phyloP scores from a whole-genome alignment of 2,329 filamentous ascomycete genomes.

The Trichoderma atrobrunneum region DNA sequence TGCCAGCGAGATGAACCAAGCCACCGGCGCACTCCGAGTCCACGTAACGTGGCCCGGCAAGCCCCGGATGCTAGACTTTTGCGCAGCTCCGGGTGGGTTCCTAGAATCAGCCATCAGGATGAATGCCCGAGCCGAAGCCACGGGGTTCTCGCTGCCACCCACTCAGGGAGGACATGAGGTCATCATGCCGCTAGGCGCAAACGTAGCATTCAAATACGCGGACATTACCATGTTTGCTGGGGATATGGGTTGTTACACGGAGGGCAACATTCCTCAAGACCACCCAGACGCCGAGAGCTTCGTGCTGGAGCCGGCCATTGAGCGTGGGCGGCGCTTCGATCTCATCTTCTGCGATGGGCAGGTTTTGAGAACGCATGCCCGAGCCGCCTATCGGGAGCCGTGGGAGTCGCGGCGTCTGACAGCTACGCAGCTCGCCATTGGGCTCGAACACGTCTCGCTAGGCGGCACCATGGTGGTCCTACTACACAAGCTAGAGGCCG shows the following conservation, averaged over 20 bases:
- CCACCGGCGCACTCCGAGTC: constrained; percentile 30
- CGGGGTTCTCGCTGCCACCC: constrained; percentile 41
- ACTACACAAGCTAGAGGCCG: constrained; percentile 47
- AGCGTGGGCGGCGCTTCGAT: constrained; percentile 33
- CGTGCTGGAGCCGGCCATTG: constrained; percentile 30
- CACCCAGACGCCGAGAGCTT: constrained; percentile 29
- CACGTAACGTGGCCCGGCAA: background rate
- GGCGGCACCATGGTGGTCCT: constrained; percentile 52
- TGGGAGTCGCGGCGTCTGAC: constrained; percentile 39
- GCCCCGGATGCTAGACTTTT: constrained; percentile 49
- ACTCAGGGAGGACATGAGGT: constrained; percentile 41
- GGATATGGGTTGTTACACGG: constrained; percentile 39
- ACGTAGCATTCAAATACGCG: constrained; percentile 28
- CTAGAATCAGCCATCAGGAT: constrained; percentile 35
- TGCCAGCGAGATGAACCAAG: constrained; percentile 3
- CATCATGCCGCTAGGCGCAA: constrained; percentile 24
- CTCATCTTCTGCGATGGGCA: constrained; percentile 49
- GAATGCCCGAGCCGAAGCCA: constrained; percentile 34
- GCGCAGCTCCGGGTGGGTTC: constrained; percentile 56
- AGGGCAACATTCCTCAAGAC: constrained; percentile 29
- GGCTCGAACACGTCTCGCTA: constrained; percentile 41
- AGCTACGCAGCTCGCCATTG: constrained; percentile 42
- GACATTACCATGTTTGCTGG: constrained; percentile 53
- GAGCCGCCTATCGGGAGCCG: constrained; percentile 32
- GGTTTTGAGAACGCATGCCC: constrained; percentile 40